These are phyloP conservation scores for Thielaviopsis euricoi DNA, from an alignment of 2,329 filamentous ascomycete species.

Conservation along the genomic window DNA sequence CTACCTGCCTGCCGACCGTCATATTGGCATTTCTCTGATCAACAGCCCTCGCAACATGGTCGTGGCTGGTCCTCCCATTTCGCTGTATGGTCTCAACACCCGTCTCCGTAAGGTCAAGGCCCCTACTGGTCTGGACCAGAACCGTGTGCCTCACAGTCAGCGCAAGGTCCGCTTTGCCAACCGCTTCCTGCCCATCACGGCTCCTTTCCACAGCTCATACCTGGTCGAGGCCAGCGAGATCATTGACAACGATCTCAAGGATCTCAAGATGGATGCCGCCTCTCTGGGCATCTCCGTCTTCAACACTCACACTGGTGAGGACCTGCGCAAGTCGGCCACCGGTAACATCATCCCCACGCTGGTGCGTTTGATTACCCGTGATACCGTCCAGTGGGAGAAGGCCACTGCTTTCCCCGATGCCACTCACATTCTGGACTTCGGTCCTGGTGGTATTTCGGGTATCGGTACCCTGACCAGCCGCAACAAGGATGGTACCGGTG, in stretches of 20 bases:
- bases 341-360: constrained; percentile 75
- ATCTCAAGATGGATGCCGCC: constrained; percentile 57
- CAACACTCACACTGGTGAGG: constrained; percentile 76
- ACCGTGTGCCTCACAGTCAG: constrained; percentile 81
- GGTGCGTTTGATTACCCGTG: constrained; percentile 83
- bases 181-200: constrained; percentile 91
- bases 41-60: constrained; percentile 97
- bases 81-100: constrained; percentile 87
- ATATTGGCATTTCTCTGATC: constrained; percentile 87
- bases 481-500: constrained; percentile 97
- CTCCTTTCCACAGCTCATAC: constrained; percentile 96
- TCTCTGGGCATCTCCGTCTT: constrained; percentile 72
- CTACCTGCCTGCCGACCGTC: constrained; percentile 79
- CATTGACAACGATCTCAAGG: constrained; percentile 75
- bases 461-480: constrained; percentile 92
- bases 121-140: constrained; percentile 92
- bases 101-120: constrained; percentile 95
- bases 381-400: constrained; percentile 90
- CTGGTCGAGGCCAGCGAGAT: constrained; percentile 64
- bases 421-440: constrained; percentile 92
- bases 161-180: constrained; percentile 94
- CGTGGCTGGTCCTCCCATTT: constrained; percentile 88
- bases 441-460: constrained; percentile 90
- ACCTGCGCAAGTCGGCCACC: constrained; percentile 53
- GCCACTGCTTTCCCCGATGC: constrained; percentile 81